Evolutionary conservation across 495 filamentous ascomycete genomes (phyloP), one percentile per base, ranked within the genome.

Genomic region (Annulohypoxylon stygium): DNA sequence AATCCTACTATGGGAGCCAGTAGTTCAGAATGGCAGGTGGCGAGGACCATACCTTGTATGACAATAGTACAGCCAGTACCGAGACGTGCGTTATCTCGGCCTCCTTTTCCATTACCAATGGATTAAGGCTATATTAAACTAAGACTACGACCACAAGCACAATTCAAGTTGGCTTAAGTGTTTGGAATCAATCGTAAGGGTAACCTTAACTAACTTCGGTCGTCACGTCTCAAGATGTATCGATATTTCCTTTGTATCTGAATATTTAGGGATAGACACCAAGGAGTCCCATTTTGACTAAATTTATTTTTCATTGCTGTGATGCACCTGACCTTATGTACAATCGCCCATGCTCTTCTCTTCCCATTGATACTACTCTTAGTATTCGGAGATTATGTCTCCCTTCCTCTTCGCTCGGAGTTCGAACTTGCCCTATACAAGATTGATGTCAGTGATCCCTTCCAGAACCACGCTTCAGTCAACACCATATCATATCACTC

Each of bases 401-500:
- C 92, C 94, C 77, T 86, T 92, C 76, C 91, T 86, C 89, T 98
- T 99, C 30, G 92, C 95, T 69, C 95, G 90, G 63, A 97, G 73
- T 36, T 97, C 88, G 74, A 84, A 97, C 78, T 94, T 93, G 70
- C 94, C 96, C 96, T 98, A 80, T 25, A 64, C 16, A 34, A 48
- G n/a, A 16, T 20, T 41, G 5, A n/a, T 23, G 66, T 69, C 39
- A 62, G 58, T 36, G 16, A 57, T 41, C 55, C 6, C 39, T 41
- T 10, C 26, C 11, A 4, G 5, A 30, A 2, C 16, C 0, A 25
- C 25, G 3, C 23, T 20, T 3, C 41, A 36, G 2, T 36, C 6
- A 30, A 48, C 2, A 12, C 6, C 9, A 26, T 16, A 33, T 54
- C 25, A 26, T 5, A 45, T 14, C 39, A 88, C 92, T 86, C 86